Evolutionary conservation across 169 alveolate genomes (phyloP), one percentile per base, ranked within the genome.

Genomic region (Cryptosporidium sp.): DNA sequence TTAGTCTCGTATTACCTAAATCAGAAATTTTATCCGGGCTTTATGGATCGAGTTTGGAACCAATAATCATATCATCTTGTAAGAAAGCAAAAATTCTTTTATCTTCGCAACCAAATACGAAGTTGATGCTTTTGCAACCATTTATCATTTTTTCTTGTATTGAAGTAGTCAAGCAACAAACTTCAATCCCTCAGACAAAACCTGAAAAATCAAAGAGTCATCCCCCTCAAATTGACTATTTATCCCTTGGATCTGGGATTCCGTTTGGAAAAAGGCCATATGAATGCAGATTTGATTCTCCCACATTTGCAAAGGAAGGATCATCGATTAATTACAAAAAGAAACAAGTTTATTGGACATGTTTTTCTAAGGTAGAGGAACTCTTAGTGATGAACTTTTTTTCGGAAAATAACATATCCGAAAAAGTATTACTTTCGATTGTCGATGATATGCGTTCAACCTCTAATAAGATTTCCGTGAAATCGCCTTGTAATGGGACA

Each of bases 281-380:
- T 80, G 89, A 80, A 45, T 80, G 89, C 62, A 80, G 75, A 44
- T 80, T 80, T 42, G 89, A 80, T 12, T 62, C 73, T 0, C 75
- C 75, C 26, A 44, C 75, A 45, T 60, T 62, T 80, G 62, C 52
- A 18, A 73, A 73, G 35, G 60, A 73, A 18, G 86, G 86, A 18
- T 52, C 62, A 33, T 23, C 37, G 7, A 73, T 73, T 8, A 73
- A 42, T 62, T 51, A 80, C 45, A 80, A 62, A 80, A 60, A 80
- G 33, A 60, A 42, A 67, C 62, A 33, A 37, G 58, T 80, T 26
- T 42, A 44, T 29, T 80, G 89, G 89, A 61, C 89, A 48, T 80
- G 89, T 35, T 80, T 42, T 31, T 80, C 89, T 26, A 60, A 48
- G 42, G 80, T 80, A 12, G 68, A 80, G 6, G 48, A 62, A 80